Evolutionary conservation across 805 yeast genomes (phyloP), one percentile per base, ranked within the genome.

Genomic region (Wickerhamomyces silvicola): DNA sequence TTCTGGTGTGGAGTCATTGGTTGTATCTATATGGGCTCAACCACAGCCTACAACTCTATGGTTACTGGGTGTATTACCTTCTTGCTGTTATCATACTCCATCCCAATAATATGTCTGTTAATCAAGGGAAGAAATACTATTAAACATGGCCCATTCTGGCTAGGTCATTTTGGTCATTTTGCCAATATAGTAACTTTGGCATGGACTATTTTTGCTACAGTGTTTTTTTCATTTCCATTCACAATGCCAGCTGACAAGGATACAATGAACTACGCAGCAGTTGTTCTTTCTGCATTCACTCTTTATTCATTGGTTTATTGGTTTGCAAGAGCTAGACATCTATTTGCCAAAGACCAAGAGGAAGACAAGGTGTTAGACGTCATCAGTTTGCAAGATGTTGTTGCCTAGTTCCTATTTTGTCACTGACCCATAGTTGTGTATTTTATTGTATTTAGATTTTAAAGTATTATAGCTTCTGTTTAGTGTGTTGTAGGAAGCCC

Each of bases 241-340:
- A 60, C 59, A 9, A 64, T 73, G 70, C 88, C 87, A 2, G 86
- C 68, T 3, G 62, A 66, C 3, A 68, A 65, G 22, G 70, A 72
- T 24, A 66, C 68, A 40, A 81, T 81, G 87, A 81, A 81, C 52
- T 81, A 81, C 43, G 76, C 78, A 11, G 54, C 70, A 20, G 81
- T 69, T 7, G 81, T 74, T 13, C 59, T 70, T 37, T 70, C 57
- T 14, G 75, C 75, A 8, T 68, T 61, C 46, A 46, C 63, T 5
- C 10, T 59, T 0, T 73, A 67, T 46, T 52, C 70, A 21, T 37
- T 73, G 2, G 34, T 62, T 5, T 77, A 76, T 48, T 78, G 85
- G 85, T 58, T 56, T 33, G 54, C 58, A 11, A 54, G 57, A 40
- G 72, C 61, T 12, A 35, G 41, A 18, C 53, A 58, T 21, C 50